Base-by-base conservation (phyloP, 2,329 filamentous ascomycete species). In the Biscogniauxia sp. region DNA sequence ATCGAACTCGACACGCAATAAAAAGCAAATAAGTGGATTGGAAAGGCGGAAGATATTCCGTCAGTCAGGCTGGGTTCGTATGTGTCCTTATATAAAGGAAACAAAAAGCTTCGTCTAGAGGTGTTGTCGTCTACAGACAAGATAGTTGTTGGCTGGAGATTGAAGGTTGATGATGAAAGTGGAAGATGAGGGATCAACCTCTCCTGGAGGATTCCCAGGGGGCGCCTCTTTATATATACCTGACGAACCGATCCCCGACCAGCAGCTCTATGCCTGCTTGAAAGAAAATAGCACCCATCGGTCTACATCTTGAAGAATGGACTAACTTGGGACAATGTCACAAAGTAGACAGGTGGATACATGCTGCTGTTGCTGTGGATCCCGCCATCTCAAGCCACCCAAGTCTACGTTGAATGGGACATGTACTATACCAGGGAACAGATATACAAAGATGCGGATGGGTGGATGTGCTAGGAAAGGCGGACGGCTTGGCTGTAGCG, bases 1-100 rank as follows among this genome's bases (percentile, higher is more conserved):
- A 73, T 67, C 70, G 71, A 73, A 73, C 72, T 74, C 72, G 55
- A 73, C 72, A 73, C 71, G 72, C 71, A 61, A 66, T 61, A 52
- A 66, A 71, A 72, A 69, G 53, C 63, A 68, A 67, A 60, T 20
- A 64, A 51, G 63, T 59, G 49, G 58, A 56, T 19, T 28, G 32
- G 32, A 19, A 45, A 59, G 20, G 19, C 54, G 57, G 52, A 37
- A 20, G 17, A 20, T 37, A 37, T 53, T 59, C 61, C 61, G 59
- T 56, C 61, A 59, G 61, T 26, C n/a, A 8, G 20, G 13, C 51
- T 51, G 60, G 51, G 20, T 37, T 60, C 17, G 41, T 60, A 15
- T 17, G 15, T 57, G 53, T 61, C 41, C 59, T 59, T 54, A 20
- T 52, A 50, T 26, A n/a, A 45, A 23, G 23, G 23, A n/a, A 15